Evolutionary conservation across 345 rosid genomes (phyloP), one percentile per base, ranked within the genome.

Genomic region (Melaleuca alternifolia): DNA sequence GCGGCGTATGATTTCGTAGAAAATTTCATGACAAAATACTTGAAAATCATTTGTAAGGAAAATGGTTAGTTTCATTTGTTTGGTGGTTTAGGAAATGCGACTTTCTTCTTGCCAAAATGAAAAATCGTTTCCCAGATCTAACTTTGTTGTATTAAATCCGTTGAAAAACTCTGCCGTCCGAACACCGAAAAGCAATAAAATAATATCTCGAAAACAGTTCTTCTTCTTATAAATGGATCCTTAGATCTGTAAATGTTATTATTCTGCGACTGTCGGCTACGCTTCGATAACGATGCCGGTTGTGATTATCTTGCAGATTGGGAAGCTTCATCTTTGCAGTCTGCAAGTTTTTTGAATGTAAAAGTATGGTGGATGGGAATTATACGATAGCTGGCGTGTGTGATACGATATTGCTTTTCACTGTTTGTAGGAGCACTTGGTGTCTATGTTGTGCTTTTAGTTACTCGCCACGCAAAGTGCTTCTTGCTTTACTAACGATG

Each of bases 201-300:
- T 5, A 18, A 71, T 18, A 16, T 71, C 6, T 37, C 7, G 6
- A 71, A 5, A 33, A 33, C 0, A 37, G 1, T 71, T 37, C 37
- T 71, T 5, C 48, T 71, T 71, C 1, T 10, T 16, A 18, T 6
- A 37, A 9, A 37, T 0, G 0, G 2, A 37, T 5, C 26, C 24
- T 37, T 71, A 65, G 4, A 65, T 30, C 44, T 4, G 26, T 37
- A 71, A 71, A 9, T n/a, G 4, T 37, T 16, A 16, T 10, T 5
- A 71, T 33, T 71, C 5, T 18, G 81, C 81, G 14, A 37, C 81
- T 26, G 5, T 20, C 11, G 20, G 14, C 81, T 20, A 71, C 26
- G 23, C 81, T 37, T 71, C 18, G 81, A 71, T 37, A 5, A 71
- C 12, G 10, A 71, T 18, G 81, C 37, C 33, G 81, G 48, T 10